A percentile compares a stretch with the other conserved stretches of the same genome.
phyloP scores from a whole-genome alignment of 345 rosid species.

The Bretschneidera sinensis region DNA sequence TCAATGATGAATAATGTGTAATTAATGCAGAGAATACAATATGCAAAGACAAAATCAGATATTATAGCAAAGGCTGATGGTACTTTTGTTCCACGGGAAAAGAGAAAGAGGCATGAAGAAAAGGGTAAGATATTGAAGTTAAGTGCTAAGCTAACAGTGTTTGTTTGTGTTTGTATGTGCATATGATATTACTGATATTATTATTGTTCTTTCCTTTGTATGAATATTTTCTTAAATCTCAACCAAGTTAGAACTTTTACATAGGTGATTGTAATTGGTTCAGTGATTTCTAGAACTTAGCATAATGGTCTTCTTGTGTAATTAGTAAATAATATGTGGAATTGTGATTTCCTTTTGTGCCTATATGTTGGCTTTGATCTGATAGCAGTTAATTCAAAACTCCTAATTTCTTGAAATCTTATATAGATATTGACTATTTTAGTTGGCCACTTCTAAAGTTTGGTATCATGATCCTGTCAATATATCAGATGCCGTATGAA shows the following conservation, averaged over 20 bases:
- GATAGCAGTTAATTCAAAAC: too few species aligned
- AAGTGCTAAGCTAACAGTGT: neutral
- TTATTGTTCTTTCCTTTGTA: neutral
- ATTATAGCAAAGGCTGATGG: slow-evolving; percentile 95
- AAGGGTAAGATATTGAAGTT: slow-evolving; percentile 43
- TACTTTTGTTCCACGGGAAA: slow-evolving; percentile 94
- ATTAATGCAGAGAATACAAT: slow-evolving; percentile 72
- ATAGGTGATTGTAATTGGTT: neutral
- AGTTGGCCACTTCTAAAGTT: too few species aligned
- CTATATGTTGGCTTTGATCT: too few species aligned
- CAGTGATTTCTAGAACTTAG: neutral
- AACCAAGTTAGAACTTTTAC: neutral
- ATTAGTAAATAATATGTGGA: neutral
- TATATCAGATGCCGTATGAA: too few species aligned
- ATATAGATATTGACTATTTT: too few species aligned
- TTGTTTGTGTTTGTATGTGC: neutral
- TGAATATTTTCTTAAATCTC: neutral
- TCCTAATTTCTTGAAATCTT: too few species aligned
- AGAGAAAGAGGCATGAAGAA: slow-evolving; percentile 88
- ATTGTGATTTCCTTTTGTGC: too few species aligned
- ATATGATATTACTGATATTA: neutral
- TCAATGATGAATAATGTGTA: slow-evolving; percentile 6
- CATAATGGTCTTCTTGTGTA: neutral
- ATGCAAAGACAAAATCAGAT: slow-evolving; percentile 92
- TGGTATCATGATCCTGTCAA: neutral